These are phyloP conservation scores for Zymoseptoria pseudotritici DNA, from an alignment of 2,329 filamentous ascomycete species.

Conservation along the genomic window DNA sequence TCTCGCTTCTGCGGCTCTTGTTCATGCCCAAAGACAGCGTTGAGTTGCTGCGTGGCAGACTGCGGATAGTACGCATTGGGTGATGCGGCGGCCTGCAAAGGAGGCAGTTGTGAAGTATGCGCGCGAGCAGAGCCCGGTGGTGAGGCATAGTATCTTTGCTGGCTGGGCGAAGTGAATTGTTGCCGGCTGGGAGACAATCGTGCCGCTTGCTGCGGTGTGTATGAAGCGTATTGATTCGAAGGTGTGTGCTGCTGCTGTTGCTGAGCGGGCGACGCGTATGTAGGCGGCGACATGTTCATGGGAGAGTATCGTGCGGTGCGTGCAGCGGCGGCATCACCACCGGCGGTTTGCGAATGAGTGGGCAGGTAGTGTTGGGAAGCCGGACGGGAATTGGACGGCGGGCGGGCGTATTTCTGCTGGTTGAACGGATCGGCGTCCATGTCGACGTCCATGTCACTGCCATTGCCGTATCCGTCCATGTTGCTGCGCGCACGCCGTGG, in stretches of 20 bases:
- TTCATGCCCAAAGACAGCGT: conserved; percentile 55
- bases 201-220: conserved; percentile 43
- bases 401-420: conserved; percentile 77
- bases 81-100: conserved; percentile 62
- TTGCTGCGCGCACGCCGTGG: conserved; percentile 4
- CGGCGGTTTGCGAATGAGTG: conserved; percentile 29
- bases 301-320: conserved; percentile 88
- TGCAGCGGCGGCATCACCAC: conserved; percentile 69
- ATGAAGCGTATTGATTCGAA: conserved; percentile 25
- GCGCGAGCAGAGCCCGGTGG: conserved; percentile 41
- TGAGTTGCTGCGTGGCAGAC: conserved; percentile 63
- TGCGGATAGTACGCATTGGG: conserved; percentile 53
- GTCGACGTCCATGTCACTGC: conserved; percentile 37
- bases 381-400: conserved; percentile 53
- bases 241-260: conserved; percentile 33
- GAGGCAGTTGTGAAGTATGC: conserved; percentile 61
- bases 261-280: conserved; percentile 53
- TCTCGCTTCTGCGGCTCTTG: conserved; percentile 41
- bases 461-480: conserved; percentile 24
- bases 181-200: conserved; percentile 74
- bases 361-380: conserved; percentile 59
- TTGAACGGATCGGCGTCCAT: conserved; percentile 94
- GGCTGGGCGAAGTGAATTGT: conserved; percentile 48
- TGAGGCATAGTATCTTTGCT: conserved; percentile 53
- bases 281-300: conserved; percentile 83